phyloP scores from a whole-genome alignment of 192 early-diverging fungal species.

The Phlyctochytrium planicorne region DNA sequence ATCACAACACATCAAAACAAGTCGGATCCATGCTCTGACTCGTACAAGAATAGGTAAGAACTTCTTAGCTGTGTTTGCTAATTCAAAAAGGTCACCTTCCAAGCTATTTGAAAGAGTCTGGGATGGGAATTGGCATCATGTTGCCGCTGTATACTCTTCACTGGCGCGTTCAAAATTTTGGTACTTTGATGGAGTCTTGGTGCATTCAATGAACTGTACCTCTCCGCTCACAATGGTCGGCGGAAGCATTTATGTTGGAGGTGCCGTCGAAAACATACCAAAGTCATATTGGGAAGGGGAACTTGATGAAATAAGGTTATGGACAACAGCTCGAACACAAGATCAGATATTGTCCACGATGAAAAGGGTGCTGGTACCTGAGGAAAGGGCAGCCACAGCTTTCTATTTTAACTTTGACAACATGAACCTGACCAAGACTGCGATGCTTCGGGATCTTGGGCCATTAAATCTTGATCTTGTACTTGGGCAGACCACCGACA shows the following conservation, averaged over 20 bases:
- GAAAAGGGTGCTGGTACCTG: background rate
- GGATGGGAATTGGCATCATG: background rate
- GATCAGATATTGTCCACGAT: background rate
- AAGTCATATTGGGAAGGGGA: constrained; percentile 11
- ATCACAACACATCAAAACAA: background rate
- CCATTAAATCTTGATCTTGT: background rate
- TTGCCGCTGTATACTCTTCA: background rate
- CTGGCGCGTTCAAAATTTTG: background rate
- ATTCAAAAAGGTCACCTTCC: background rate
- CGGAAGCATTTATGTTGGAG: background rate
- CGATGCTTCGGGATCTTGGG: constrained; percentile 4
- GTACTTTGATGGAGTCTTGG: background rate
- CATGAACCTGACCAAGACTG: background rate
- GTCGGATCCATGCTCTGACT: background rate
- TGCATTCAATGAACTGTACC: background rate
- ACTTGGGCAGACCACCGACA: background rate
- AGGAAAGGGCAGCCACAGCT: background rate
- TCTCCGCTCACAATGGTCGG: background rate
- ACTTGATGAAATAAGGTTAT: constrained; percentile 16
- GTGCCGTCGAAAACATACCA: background rate
- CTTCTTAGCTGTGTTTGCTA: background rate
- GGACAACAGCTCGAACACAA: constrained; percentile 6
- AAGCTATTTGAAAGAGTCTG: background rate
- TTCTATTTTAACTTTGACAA: constrained; percentile 13
- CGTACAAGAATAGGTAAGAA: background rate